Evolutionary conservation across 768 basidiomycete genomes (phyloP).

Genomic region (Termitomyces sp.): DNA sequence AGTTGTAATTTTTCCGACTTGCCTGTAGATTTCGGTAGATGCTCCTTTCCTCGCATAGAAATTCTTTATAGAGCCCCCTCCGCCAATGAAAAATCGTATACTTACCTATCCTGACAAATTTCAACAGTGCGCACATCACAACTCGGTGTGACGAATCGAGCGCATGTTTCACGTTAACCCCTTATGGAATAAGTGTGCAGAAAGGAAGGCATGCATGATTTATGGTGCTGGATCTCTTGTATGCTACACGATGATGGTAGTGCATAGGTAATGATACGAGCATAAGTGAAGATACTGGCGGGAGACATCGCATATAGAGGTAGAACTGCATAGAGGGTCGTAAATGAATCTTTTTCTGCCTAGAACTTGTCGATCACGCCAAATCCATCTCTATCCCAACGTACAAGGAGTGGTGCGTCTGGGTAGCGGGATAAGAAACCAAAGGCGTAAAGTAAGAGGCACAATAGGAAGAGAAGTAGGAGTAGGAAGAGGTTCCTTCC

Average conservation of each 20-base stretch:
- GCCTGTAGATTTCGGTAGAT: neutral
- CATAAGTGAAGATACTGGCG: neutral
- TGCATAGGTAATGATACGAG: conserved; percentile 2
- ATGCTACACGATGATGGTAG: neutral
- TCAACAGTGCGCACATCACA: too few species aligned
- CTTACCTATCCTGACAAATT: too few species aligned
- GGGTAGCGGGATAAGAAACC: neutral
- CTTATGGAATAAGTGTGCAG: too few species aligned
- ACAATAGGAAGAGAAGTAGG: neutral
- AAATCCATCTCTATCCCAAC: neutral
- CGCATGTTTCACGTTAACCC: too few species aligned
- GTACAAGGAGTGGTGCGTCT: neutral
- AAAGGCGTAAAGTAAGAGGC: neutral
- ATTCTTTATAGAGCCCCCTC: too few species aligned
- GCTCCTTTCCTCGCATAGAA: too few species aligned
- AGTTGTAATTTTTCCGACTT: neutral
- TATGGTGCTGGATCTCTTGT: neutral
- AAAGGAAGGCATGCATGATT: neutral
- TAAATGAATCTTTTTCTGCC: neutral
- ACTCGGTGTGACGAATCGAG: too few species aligned
- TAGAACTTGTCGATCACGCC: neutral
- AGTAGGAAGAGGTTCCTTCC: neutral
- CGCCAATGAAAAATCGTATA: neutral
- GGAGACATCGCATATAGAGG: conserved; percentile 3
- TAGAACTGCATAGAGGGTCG: neutral